Evolutionary conservation across 176 grass and related monocot genomes (phyloP), one percentile per base, ranked within the genome.

Genomic region (Aegilops umbellulata): DNA sequence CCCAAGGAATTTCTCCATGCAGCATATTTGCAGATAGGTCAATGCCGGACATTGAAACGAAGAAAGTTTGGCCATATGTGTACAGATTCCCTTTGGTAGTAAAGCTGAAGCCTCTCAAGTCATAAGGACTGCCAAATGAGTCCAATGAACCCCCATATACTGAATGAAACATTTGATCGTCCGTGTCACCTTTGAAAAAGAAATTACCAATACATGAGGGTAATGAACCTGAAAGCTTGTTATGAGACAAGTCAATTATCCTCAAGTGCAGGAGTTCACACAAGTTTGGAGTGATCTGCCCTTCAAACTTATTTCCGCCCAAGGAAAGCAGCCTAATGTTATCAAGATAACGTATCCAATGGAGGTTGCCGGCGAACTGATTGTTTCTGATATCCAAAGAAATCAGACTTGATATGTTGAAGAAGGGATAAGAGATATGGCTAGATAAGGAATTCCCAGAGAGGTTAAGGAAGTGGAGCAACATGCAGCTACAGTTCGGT

Each of bases 171-270:
- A 19, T 53, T 22, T 8, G 30, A 7, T 2, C 3, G 12, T 1
- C 3, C n/a, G 0, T 1, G 17, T n/a, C 20, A 11, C 23, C 13
- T 22, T 25, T 0, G 51, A 84, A 8, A 6, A 12, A n/a, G 1
- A 13, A 23, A 23, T 6, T 2, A 23, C 8, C 4, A 13, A 91
- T 47, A 47, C 89, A 91, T 25, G 69, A 15, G 16, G 69, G 89
- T 53, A 88, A 8, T 6, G 51, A 49, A 41, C 82, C 70, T 2
- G 8, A 60, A 24, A 91, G 24, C 23, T 25, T 86, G 30, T 86
- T 90, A 3, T 86, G 25, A 0, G 84, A 87, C 0, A 87, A 14
- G 22, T 87, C 84, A 19, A 90, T 24, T 55, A 90, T 78, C 3
- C 7, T 67, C 2, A 87, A 17, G 34, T 83, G 15, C 4, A 9